These are phyloP conservation scores for Collariella sp. DNA, from an alignment of 495 filamentous ascomycete genomes.

Conservation along the genomic window DNA sequence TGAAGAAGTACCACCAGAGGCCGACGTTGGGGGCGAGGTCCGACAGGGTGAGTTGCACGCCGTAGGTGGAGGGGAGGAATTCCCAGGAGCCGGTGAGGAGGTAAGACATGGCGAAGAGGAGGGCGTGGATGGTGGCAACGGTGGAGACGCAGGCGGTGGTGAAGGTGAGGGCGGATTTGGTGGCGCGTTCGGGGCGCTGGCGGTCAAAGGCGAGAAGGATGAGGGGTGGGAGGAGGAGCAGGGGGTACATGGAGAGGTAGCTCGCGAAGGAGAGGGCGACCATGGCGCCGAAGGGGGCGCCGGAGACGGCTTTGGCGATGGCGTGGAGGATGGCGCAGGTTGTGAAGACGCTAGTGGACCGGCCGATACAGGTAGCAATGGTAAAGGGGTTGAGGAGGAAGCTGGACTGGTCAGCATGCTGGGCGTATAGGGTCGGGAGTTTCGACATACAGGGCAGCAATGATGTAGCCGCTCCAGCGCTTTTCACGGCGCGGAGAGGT, in stretches of 20 bases:
- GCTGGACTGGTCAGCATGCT: conserved; percentile 32
- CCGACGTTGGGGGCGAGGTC: conserved; percentile 93
- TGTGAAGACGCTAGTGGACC: conserved; percentile 84
- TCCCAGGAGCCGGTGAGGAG: conserved; percentile 75
- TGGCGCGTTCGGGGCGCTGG: conserved; percentile 29
- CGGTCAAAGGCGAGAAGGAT: conserved; percentile 74
- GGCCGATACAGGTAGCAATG: conserved; percentile 83
- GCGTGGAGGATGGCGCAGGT: conserved; percentile 81
- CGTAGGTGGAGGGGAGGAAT: conserved; percentile 82
- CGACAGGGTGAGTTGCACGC: conserved; percentile 80
- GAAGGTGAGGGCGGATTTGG: conserved; percentile 37
- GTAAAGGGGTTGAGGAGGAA: conserved; percentile 95
- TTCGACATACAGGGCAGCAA: conserved; percentile 65
- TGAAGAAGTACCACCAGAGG: conserved; percentile 99
- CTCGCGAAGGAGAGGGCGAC: conserved; percentile 76
- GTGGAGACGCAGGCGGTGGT: conserved; percentile 41
- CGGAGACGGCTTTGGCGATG: conserved; percentile 70
- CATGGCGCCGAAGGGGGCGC: conserved; percentile 67
- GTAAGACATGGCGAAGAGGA: conserved; percentile 61
- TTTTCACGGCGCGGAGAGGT: conserved; percentile 69
- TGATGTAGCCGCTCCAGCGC: conserved; percentile 63
- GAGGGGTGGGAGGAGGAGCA: conserved; percentile 75
- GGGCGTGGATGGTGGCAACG: conserved; percentile 38
- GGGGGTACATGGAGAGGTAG: conserved; percentile 87
- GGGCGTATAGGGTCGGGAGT: background rate